A percentile compares a stretch with the other conserved stretches of the same genome.
Conservation (phyloP, 1,284 basidiomycete genomes). For the Cryptococcus wingfieldii region DNA sequence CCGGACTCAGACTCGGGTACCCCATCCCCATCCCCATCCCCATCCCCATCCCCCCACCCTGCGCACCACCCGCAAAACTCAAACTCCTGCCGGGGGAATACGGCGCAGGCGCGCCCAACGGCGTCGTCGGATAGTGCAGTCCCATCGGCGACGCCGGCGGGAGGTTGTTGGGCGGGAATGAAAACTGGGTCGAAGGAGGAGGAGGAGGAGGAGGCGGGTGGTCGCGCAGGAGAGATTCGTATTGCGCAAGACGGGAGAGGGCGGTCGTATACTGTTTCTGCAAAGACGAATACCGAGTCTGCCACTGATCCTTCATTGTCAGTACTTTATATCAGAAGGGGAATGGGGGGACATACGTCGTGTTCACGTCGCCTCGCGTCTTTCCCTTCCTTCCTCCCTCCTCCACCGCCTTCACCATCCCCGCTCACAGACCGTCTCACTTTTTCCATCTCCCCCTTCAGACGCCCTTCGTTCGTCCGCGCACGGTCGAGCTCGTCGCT, state of each 20-base stretch:
- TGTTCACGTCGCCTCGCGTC: conserved; percentile 30
- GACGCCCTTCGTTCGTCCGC: conserved; percentile 26
- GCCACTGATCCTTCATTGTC: conserved; percentile 13
- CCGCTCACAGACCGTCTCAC: not conserved
- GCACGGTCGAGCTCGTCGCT: conserved; percentile 30
- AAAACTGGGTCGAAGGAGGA: too few species aligned
- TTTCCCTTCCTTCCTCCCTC: conserved; percentile 17
- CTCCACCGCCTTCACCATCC: conserved; percentile 14
- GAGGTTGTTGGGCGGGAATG: not conserved
- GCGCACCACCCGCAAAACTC: too few species aligned
- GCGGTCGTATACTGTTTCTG: conserved; percentile 7
- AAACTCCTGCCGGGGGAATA: too few species aligned
- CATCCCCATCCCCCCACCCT: too few species aligned
- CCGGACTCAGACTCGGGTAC: conserved; percentile 12
- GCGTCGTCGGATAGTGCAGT: not conserved
- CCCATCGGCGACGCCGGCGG: conserved; percentile 13
- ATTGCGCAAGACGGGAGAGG: conserved; percentile 7
- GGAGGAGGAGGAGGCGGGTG: too few species aligned
- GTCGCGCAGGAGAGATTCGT: conserved; percentile 13
- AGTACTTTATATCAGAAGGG: not conserved
- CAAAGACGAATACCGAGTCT: conserved; percentile 9
- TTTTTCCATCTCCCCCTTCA: conserved; percentile 31
- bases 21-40: too few species aligned
- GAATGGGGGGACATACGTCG: conserved; percentile 32
- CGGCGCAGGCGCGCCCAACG: too few species aligned